Conservation (phyloP, 2,329 filamentous ascomycete species). For the Orbilia brochopaga region DNA sequence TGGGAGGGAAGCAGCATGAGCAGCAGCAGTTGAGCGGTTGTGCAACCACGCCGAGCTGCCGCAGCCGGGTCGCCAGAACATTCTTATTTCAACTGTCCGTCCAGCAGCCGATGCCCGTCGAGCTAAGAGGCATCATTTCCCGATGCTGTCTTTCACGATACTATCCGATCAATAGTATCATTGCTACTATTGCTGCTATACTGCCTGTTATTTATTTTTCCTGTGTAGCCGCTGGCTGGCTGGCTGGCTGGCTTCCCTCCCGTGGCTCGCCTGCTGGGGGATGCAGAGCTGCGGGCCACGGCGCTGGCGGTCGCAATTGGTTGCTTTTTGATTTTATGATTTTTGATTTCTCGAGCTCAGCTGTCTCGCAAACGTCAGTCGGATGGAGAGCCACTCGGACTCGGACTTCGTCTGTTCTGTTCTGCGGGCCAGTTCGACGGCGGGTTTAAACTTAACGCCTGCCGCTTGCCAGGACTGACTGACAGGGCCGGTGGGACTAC, state of each 20-base stretch:
- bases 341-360: conserved; percentile 26
- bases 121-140: not conserved
- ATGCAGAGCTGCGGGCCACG: conserved; percentile 15
- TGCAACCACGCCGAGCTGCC: conserved; percentile 34
- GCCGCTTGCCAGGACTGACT: conserved; percentile 2
- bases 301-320: too few species aligned
- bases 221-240: conserved; percentile 51
- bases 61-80: conserved; percentile 24
- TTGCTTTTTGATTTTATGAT: conserved; percentile 1
- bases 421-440: not conserved
- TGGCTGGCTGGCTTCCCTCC: too few species aligned
- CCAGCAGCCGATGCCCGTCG: not conserved
- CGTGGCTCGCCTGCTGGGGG: conserved; percentile 41
- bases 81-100: conserved; percentile 25
- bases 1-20: not conserved
- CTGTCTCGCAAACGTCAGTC: conserved; percentile 19
- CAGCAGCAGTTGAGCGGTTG: conserved; percentile 8
- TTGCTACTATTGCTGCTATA: not conserved
- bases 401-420: not conserved
- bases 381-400: not conserved
- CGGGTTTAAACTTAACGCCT: conserved; percentile 8
- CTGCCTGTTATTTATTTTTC: conserved; percentile 44
- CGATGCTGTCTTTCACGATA: conserved; percentile 1
- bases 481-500: too few species aligned
- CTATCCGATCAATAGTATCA: not conserved